Conservation (phyloP, 2,329 filamentous ascomycete species). For the Chaetomiaceae sp. region DNA sequence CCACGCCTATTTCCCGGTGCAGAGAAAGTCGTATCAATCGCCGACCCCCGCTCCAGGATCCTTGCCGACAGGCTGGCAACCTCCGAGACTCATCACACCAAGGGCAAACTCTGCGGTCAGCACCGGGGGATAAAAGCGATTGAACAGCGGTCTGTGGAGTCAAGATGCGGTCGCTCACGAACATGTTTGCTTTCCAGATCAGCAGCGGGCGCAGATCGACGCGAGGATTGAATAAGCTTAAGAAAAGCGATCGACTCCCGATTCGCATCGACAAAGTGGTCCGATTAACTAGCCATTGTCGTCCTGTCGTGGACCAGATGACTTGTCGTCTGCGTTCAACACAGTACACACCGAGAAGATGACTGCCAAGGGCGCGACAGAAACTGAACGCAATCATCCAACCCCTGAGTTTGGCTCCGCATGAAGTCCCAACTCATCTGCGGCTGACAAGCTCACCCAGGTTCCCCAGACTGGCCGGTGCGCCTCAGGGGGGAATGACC, state of each 20-base stretch:
- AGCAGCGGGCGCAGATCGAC: not conserved
- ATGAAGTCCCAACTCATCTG: not conserved
- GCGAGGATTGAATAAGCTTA: not conserved
- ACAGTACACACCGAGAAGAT: too few relatives aligned
- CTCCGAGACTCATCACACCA: not conserved
- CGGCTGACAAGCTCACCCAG: not conserved
- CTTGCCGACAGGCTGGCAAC: not conserved
- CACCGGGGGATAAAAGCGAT: not conserved
- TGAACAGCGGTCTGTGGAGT: constrained; percentile 8
- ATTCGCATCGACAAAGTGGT: too few relatives aligned
- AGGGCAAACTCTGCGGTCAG: constrained; percentile 1
- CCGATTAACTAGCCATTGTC: too few relatives aligned
- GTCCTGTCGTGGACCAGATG: not conserved
- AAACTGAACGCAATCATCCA: too few relatives aligned
- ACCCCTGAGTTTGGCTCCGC: not conserved
- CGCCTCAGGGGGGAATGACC: not conserved
- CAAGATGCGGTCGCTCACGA: not conserved
- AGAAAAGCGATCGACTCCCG: not conserved
- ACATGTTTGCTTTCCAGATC: constrained; percentile 9
- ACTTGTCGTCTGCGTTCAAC: not conserved
- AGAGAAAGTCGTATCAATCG: too few relatives aligned
- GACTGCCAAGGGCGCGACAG: too few relatives aligned
- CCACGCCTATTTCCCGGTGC: constrained; percentile 2
- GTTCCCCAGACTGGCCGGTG: constrained; percentile 3
- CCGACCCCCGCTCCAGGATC: not conserved